phyloP scores from a whole-genome alignment of 2,329 filamentous ascomycete species.

The Colletotrichum lupini region DNA sequence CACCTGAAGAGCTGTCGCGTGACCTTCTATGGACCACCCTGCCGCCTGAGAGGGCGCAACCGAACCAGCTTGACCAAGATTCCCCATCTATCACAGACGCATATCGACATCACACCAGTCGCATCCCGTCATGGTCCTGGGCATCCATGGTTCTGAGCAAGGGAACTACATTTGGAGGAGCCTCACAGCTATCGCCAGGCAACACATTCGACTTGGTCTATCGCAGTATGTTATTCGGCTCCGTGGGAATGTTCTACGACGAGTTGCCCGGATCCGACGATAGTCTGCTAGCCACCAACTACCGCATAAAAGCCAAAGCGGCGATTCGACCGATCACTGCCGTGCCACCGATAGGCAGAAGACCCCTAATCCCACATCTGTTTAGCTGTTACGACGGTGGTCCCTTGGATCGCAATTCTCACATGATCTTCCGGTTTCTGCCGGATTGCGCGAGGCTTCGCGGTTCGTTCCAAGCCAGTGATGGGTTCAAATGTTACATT shows the following conservation, averaged over 20 bases:
- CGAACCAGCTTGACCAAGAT: not conserved
- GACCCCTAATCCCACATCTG: not conserved
- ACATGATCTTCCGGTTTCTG: not conserved
- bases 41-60: not conserved
- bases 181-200: not conserved
- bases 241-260: not conserved
- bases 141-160: constrained; percentile 13
- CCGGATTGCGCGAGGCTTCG: not conserved
- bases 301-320: not conserved
- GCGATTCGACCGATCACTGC: not conserved
- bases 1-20: not conserved
- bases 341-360: not conserved
- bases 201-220: not conserved
- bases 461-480: not conserved
- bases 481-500: not conserved
- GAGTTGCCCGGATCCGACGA: not conserved
- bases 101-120: not conserved
- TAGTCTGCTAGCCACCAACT: not conserved
- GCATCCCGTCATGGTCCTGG: constrained; percentile 26
- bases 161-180: not conserved
- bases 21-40: constrained; percentile 3
- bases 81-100: not conserved
- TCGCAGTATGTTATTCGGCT: not conserved
- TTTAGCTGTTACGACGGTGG: not conserved
- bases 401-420: not conserved